Evolutionary conservation across 352 stramenopile genomes (phyloP).

Genomic region (Phytophthora citrophthora): DNA sequence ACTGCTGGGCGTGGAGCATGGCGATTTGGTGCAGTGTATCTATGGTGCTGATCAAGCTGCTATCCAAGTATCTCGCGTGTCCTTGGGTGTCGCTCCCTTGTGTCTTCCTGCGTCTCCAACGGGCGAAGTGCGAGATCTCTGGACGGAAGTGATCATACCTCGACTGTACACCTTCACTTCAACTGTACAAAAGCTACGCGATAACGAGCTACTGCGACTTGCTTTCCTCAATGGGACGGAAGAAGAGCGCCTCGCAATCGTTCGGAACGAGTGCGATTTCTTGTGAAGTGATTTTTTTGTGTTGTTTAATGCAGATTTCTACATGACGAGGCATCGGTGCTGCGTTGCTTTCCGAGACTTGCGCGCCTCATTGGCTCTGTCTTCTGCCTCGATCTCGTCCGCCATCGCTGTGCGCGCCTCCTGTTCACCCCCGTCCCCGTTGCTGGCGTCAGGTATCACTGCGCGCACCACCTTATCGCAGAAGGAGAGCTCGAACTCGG

Average conservation of each 20-base stretch:
- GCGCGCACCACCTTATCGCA: constrained; percentile 73
- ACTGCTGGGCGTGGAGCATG: constrained; percentile 63
- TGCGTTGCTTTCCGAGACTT: constrained; percentile 37
- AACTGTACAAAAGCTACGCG: constrained; percentile 54
- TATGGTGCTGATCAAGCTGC: constrained; percentile 41
- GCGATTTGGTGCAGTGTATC: constrained; percentile 78
- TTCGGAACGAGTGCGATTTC: constrained; percentile 64
- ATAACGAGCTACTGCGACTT: constrained; percentile 58
- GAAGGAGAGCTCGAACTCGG: constrained; percentile 83
- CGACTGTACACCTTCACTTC: constrained; percentile 60
- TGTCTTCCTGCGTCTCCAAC: constrained; percentile 26
- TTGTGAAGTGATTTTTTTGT: constrained; percentile 38
- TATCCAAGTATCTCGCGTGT: constrained; percentile 66
- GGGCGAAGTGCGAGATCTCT: constrained; percentile 40
- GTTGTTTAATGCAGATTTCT: constrained; percentile 1
- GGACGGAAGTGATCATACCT: constrained; percentile 67
- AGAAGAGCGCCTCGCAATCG: constrained; percentile 48
- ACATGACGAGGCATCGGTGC: constrained; percentile 47
- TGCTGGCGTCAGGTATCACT: constrained; percentile 40
- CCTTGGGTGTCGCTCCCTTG: constrained; percentile 51
- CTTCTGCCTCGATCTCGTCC: constrained; percentile 82
- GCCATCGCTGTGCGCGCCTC: constrained; percentile 72
- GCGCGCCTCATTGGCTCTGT: constrained; percentile 54
- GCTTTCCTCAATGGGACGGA: constrained; percentile 67
- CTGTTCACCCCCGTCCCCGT: constrained; percentile 23